Evolutionary conservation across 2,329 filamentous ascomycete species (phyloP), one percentile per base, ranked within the genome.

Genomic region (Dothistroma pini): DNA sequence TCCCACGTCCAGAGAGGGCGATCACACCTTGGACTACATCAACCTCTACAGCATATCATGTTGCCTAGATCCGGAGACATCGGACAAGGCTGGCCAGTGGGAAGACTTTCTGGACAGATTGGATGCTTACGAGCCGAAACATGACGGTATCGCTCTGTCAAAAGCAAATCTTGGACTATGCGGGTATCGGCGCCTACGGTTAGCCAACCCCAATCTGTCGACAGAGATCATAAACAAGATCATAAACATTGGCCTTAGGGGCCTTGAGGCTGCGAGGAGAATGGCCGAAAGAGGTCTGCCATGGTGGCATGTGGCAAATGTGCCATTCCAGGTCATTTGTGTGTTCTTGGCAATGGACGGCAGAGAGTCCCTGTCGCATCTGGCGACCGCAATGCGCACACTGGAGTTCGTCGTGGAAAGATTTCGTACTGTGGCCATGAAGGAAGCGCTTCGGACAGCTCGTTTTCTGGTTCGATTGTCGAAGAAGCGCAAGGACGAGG

Each of bases 241-340:
- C 11, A 76, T 85, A 2, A 72, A 71, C 0, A 73, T 85, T 3
- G 76, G 78, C 0, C 74, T 76, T 2, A 72, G 70, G 22, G 82
- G 79, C 0, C 76, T 85, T 10, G 73, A 75, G 22, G 80, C 81
- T 0, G 81, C 83, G 0, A 75, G 78, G 6, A 71, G 70, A 6
- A 79, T 85, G 68, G 73, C 81, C 0, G 74, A 76, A 1, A 70
- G 72, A 10, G 74, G 75, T 12, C 75, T 76, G 2, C 83, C 83
- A 0, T 86, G 84, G 84, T 84, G 86, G 65, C 83, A 86, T 60
- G 79, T 83, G 51, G 82, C 82, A 31, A 85, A 86, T 54, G 81
- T 86, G 0, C 84, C 84, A 0, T 86, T 86, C 62, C 84, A 86
- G 57, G 78, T 83, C 0, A 77, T 86, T 32, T 85, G 83, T 61